Percentiles rank a stretch among this genome's conserved stretches.
Evolutionary conservation across 371 early-diverging fungal genomes (phyloP).

Genomic region (Lichtheimia ornata): DNA sequence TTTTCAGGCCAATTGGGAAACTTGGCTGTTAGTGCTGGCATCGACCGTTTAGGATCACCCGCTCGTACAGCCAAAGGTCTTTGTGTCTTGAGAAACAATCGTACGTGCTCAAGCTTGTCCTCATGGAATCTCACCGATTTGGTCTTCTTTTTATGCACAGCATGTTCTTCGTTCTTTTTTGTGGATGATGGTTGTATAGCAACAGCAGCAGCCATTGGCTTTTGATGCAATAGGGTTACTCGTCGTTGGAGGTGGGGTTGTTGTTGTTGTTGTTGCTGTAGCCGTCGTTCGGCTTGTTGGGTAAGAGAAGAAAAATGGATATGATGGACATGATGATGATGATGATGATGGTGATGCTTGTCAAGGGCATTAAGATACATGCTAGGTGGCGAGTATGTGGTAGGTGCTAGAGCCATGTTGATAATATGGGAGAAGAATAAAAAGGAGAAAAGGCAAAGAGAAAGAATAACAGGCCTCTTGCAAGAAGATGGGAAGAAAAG

Average conservation of each 20-base stretch:
- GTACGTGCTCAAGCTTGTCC: conserved; percentile 55
- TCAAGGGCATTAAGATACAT: neutral
- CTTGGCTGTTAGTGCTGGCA: conserved; percentile 9
- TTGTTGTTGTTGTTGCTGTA: conserved; percentile 1
- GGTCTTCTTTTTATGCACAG: conserved; percentile 13
- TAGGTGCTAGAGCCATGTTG: conserved; percentile 2
- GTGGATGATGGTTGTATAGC: conserved; percentile 3
- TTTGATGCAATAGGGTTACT: neutral
- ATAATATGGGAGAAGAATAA: neutral
- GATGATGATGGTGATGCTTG: neutral
- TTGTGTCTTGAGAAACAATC: conserved; percentile 58
- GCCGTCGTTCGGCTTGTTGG: neutral
- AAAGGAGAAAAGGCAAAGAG: conserved; percentile 6
- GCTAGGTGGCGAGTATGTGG: conserved; percentile 1
- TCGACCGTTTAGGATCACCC: conserved; percentile 33
- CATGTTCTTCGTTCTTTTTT: neutral
- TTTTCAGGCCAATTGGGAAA: conserved; percentile 36
- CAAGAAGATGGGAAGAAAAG: too few relatives aligned
- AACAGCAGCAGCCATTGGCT: conserved; percentile 4
- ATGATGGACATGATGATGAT: neutral
- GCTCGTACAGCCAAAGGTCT: conserved; percentile 51
- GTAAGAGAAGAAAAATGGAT: neutral
- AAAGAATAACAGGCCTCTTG: neutral
- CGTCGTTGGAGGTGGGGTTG: neutral
- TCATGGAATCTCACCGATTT: conserved; percentile 33